A percentile compares a stretch with the other conserved stretches of the same genome.
These are phyloP conservation scores for Ophiostoma perfectum DNA, from an alignment of 2,329 filamentous ascomycete genomes.

Conservation along the genomic window DNA sequence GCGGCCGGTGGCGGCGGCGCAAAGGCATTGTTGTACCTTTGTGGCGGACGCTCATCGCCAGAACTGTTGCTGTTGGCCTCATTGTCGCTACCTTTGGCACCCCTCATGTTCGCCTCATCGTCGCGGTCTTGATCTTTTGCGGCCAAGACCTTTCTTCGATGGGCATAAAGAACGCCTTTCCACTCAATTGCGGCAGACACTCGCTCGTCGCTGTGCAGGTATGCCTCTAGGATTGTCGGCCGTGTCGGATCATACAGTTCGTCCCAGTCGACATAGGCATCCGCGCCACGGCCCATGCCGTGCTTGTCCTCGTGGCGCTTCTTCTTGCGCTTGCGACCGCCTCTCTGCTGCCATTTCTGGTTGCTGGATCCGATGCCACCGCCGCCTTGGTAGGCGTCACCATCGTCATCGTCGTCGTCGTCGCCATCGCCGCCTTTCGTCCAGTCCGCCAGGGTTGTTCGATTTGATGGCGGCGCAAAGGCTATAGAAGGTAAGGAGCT, in stretches of 20 bases:
- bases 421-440: constrained; percentile 34
- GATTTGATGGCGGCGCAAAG: constrained; percentile 25
- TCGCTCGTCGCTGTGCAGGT: constrained; percentile 77
- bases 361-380: constrained; percentile 26
- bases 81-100: not conserved
- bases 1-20: constrained; percentile 40
- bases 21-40: constrained; percentile 37
- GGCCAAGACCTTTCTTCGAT: constrained; percentile 44
- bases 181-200: constrained; percentile 75
- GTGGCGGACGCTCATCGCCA: constrained; percentile 32
- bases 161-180: constrained; percentile 74
- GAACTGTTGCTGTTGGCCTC: not conserved
- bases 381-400: constrained; percentile 21
- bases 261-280: constrained; percentile 68
- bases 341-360: constrained; percentile 62
- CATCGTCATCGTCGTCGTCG: constrained; percentile 4
- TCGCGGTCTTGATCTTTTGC: not conserved
- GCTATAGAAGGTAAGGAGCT: constrained; percentile 14
- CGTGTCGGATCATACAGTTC: constrained; percentile 81
- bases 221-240: constrained; percentile 80
- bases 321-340: constrained; percentile 51
- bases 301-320: constrained; percentile 63
- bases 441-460: constrained; percentile 72
- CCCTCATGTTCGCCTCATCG: too few relatives aligned
- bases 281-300: constrained; percentile 41